phyloP scores from a whole-genome alignment of 129 eudicot genomes.

The Escallonia herrerae region DNA sequence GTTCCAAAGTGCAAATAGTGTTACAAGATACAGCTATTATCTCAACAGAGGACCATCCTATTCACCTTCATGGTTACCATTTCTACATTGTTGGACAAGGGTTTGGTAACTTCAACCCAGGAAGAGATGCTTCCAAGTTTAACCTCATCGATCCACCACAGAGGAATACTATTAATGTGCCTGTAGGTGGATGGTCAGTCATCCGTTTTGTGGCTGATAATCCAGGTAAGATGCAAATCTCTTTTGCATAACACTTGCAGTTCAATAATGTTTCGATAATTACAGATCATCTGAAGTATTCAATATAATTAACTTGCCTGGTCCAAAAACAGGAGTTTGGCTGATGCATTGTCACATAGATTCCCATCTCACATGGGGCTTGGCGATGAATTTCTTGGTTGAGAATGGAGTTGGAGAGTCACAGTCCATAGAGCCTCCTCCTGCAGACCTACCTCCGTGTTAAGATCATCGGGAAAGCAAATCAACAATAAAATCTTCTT shows the following conservation, averaged over 20 bases:
- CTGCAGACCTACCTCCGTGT: constrained; percentile 67
- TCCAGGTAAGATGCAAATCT: constrained; percentile 41
- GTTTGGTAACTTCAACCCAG: constrained; percentile 61
- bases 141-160: constrained; percentile 70
- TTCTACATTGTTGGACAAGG: constrained; percentile 66
- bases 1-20: constrained; percentile 48
- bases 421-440: constrained; percentile 59
- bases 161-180: constrained; percentile 52
- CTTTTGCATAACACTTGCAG: background rate
- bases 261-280: background rate
- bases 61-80: constrained; percentile 72
- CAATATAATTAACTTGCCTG: background rate
- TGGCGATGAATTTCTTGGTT: constrained; percentile 66
- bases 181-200: constrained; percentile 76
- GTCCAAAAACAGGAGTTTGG: constrained; percentile 40
- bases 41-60: constrained; percentile 55
- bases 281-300: background rate
- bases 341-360: constrained; percentile 52
- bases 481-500: background rate
- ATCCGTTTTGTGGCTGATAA: constrained; percentile 69
- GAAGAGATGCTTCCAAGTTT: constrained; percentile 43
- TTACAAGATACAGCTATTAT: constrained; percentile 55
- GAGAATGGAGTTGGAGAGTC: constrained; percentile 59
- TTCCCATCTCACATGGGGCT: constrained; percentile 78
- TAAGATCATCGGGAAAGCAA: constrained; percentile 11